These are phyloP conservation scores for Penstemon newberryi DNA, from an alignment of 257 asterid species.

Conservation along the genomic window DNA sequence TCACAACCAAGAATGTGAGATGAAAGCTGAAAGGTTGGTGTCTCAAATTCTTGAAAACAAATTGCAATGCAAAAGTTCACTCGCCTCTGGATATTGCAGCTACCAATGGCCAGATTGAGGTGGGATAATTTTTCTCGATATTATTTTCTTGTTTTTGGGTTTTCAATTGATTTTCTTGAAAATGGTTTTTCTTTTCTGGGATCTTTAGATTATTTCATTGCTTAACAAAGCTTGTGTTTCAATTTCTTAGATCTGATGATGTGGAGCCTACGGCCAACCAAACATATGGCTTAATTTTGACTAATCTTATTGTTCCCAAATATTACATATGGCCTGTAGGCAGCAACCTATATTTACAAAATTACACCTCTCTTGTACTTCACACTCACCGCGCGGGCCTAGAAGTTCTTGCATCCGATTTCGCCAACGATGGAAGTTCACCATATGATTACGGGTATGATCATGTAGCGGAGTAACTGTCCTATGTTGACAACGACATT, in stretches of 20 bases:
- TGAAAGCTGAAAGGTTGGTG: too few relatives aligned
- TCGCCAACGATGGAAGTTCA: conserved; percentile 46
- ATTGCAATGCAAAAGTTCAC: too few relatives aligned
- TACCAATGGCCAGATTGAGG: too few relatives aligned
- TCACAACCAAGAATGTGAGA: too few relatives aligned
- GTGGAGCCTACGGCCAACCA: conserved; percentile 68
- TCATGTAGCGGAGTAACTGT: conserved; percentile 68
- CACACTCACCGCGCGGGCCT: conserved; percentile 73
- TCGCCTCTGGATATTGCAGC: too few relatives aligned
- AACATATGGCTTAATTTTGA: conserved; percentile 53
- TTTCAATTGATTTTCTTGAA: too few relatives aligned
- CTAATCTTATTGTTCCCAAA: conserved; percentile 76
- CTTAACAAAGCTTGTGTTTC: conserved; percentile 64
- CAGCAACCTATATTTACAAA: conserved; percentile 43
- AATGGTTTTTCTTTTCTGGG: too few relatives aligned
- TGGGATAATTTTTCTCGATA: too few relatives aligned
- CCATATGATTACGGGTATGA: conserved; percentile 68
- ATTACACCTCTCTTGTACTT: conserved; percentile 51
- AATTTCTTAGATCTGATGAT: conserved; percentile 42
- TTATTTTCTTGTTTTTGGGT: too few relatives aligned
- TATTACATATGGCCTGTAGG: conserved; percentile 54
- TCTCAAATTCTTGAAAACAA: too few relatives aligned
- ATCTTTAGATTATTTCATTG: too few relatives aligned
- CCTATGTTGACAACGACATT: conserved; percentile 58
- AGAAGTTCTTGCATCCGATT: conserved; percentile 58